Evolutionary conservation across 73 alveolate species (phyloP).

Genomic region (Stentor roeselii): DNA sequence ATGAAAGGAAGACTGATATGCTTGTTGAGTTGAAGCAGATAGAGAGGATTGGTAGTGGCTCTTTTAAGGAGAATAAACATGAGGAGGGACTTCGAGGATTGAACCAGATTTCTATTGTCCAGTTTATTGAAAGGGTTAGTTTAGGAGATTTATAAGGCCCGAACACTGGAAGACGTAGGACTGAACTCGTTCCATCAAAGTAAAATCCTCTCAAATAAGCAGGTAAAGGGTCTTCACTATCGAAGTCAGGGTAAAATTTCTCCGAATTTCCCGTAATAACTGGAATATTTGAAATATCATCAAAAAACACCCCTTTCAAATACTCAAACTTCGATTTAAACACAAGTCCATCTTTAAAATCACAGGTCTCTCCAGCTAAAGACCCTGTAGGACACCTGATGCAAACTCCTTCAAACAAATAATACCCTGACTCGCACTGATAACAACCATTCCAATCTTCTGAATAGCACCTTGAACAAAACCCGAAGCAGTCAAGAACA

Average conservation of each 20-base stretch:
- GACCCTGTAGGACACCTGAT: not conserved
- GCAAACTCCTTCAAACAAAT: not conserved
- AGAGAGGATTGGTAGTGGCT: too few species aligned
- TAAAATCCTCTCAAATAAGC: not conserved
- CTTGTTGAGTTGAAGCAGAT: too few species aligned
- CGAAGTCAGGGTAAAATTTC: not conserved
- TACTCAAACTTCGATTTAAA: not conserved
- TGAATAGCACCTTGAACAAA: too few species aligned
- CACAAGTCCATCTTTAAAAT: not conserved
- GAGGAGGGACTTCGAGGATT: too few species aligned
- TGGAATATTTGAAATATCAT: not conserved
- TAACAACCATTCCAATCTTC: not conserved
- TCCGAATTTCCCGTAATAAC: not conserved
- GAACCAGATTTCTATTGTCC: not conserved
- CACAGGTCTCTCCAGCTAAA: not conserved
- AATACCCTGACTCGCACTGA: not conserved
- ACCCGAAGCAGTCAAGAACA: too few species aligned
- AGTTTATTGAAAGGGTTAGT: not conserved
- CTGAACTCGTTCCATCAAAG: not conserved
- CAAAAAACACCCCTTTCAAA: not conserved
- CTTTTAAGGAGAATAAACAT: too few species aligned
- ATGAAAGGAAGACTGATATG: too few species aligned
- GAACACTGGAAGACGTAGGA: not conserved
- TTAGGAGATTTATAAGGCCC: not conserved
- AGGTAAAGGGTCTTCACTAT: not conserved